These are phyloP conservation scores for Sporothrix pseudoabietina DNA, from an alignment of 2,329 filamentous ascomycete species.

Conservation along the genomic window DNA sequence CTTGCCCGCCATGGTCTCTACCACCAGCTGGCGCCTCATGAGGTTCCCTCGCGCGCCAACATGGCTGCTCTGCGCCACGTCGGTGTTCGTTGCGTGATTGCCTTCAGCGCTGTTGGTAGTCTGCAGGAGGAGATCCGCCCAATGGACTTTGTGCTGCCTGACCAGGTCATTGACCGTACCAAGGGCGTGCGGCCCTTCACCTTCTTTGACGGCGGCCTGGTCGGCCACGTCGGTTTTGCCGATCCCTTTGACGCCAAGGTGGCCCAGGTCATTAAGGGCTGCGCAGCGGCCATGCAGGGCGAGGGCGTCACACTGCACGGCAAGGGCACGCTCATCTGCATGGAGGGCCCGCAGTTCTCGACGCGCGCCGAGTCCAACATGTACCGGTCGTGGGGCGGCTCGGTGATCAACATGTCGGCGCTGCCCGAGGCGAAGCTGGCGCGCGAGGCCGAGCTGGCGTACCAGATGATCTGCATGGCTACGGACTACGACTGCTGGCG, in stretches of 20 bases:
- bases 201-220: conserved; percentile 90
- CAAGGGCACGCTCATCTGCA: conserved; percentile 83
- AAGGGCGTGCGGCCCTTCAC: conserved; percentile 94
- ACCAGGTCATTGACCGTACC: conserved; percentile 96
- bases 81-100: conserved; percentile 87
- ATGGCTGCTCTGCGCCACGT: conserved; percentile 93
- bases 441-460: conserved; percentile 91
- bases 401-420: conserved; percentile 97
- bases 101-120: conserved; percentile 92
- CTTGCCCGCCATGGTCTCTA: conserved; percentile 86
- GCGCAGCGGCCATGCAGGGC: conserved; percentile 74
- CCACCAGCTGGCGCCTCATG: conserved; percentile 89
- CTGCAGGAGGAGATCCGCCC: conserved; percentile 91
- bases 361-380: conserved; percentile 94
- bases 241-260: conserved; percentile 88
- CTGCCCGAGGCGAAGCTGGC: conserved; percentile 96
- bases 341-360: conserved; percentile 99
- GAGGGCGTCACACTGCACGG: conserved; percentile 85
- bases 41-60: conserved; percentile 93
- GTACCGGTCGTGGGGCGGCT: conserved; percentile 91
- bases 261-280: conserved; percentile 73
- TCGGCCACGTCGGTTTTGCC: conserved; percentile 92
- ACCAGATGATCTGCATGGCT: conserved; percentile 99
- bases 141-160: conserved; percentile 93
- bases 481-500: conserved; percentile 99